These are phyloP conservation scores for Fusarium clavum DNA, from an alignment of 2,329 filamentous ascomycete species.

Conservation along the genomic window DNA sequence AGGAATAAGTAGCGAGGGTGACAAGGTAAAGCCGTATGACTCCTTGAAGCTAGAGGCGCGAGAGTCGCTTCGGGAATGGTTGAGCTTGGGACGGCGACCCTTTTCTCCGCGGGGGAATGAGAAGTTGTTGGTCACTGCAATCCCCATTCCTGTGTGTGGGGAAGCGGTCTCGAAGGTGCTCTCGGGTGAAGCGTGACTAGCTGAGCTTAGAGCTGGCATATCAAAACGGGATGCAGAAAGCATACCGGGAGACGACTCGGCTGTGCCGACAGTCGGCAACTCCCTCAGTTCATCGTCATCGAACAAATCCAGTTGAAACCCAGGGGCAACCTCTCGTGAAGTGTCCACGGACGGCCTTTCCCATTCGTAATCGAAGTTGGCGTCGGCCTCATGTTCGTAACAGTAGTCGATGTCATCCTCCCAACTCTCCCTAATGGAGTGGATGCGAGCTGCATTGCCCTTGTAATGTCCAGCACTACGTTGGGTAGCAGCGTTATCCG, in stretches of 20 bases:
- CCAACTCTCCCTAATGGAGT: constrained; percentile 64
- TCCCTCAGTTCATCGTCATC: constrained; percentile 43
- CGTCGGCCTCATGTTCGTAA: constrained; percentile 76
- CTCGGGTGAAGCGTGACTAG: constrained; percentile 58
- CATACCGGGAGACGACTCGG: constrained; percentile 45
- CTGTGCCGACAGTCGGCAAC: constrained; percentile 27
- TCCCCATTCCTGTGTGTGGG: constrained; percentile 51
- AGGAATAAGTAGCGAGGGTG: constrained; percentile 72
- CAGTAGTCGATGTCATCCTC: constrained; percentile 78
- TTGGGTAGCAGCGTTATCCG: constrained; percentile 55
- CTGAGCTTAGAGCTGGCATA: constrained; percentile 62
- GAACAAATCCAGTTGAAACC: constrained; percentile 41
- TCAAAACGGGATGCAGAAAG: constrained; percentile 52
- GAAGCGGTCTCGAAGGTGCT: constrained; percentile 59
- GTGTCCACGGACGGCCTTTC: constrained; percentile 66
- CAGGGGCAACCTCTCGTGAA: constrained; percentile 40
- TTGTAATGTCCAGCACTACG: constrained; percentile 35
- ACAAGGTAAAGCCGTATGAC: constrained; percentile 68
- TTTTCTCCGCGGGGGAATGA: constrained; percentile 61
- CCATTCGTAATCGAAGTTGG: constrained; percentile 75
- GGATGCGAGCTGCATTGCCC: constrained; percentile 43
- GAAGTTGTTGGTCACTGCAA: constrained; percentile 61
- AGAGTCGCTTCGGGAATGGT: constrained; percentile 58
- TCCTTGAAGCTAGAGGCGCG: constrained; percentile 68
- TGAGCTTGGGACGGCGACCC: constrained; percentile 43